phyloP scores from a whole-genome alignment of 2,329 filamentous ascomycete genomes.

The Sordariomycetes sp. region DNA sequence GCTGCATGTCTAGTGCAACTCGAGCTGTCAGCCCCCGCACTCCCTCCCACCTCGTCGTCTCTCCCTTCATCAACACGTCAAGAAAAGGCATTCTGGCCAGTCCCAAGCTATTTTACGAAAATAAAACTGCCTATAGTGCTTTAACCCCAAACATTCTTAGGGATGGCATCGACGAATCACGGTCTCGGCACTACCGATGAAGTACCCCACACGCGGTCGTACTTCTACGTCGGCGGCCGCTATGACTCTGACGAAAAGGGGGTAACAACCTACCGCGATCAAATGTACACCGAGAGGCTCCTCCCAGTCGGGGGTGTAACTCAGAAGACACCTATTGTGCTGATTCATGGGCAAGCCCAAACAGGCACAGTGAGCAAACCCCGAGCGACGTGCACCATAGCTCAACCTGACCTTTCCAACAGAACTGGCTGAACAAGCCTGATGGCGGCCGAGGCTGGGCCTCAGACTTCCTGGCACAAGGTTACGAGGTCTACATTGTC shows the following conservation, averaged over 20 bases:
- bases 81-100: too few relatives aligned
- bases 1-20: too few relatives aligned
- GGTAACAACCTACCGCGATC: conserved; percentile 23
- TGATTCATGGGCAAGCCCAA: conserved; percentile 7
- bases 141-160: too few relatives aligned
- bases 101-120: too few relatives aligned
- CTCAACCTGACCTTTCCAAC: background rate
- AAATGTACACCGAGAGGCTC: conserved; percentile 46
- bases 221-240: conserved; percentile 26
- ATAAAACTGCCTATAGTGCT: too few relatives aligned
- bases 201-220: too few relatives aligned
- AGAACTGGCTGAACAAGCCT: conserved; percentile 36
- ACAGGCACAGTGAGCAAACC: conserved; percentile 5
- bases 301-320: conserved; percentile 16
- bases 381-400: background rate
- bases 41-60: too few relatives aligned
- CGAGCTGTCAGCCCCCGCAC: too few relatives aligned
- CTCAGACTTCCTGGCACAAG: conserved; percentile 32
- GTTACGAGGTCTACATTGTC: conserved; percentile 22
- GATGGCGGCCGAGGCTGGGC: conserved; percentile 38
- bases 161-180: too few relatives aligned
- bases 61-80: too few relatives aligned
- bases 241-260: conserved; percentile 20
- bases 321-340: conserved; percentile 3
- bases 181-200: too few relatives aligned